Base-by-base conservation (phyloP, 805 yeast genomes). In the Pichia nanzhaoensis region DNA sequence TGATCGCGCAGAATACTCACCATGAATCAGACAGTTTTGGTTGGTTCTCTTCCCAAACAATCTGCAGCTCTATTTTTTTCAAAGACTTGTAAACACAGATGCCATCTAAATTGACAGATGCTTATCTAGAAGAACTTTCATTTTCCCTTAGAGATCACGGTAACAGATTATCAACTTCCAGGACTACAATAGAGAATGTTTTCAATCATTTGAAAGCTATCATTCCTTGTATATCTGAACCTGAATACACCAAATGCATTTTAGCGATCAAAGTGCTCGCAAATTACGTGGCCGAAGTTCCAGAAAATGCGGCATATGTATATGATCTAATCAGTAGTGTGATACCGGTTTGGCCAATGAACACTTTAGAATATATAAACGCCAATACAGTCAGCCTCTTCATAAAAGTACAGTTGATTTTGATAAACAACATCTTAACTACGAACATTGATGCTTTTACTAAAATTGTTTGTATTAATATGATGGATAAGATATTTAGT, bases 221-320 rank as follows among this genome's bases (percentile, higher is more conserved):
- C 5, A 16, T 5, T 18, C 39, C 18, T 5, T 22, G 12, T 40
- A 27, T 17, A 27, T 30, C 16, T 34, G 31, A 31, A 30, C 7
- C 17, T 8, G 7, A 16, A n/a, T 10, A 9, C 35, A 39, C 16
- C 8, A 30, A 27, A 2, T 13, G 41, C 21, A 39, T 39, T 5
- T 13, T 36, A 28, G 31, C 37, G 13, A 16, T 34, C 4, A 49
- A 51, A 45, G 45, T 49, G 1, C 37, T 53, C 12, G 45, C 48
- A 12, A 53, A 53, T 34, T 53, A 47, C 44, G 50, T 53, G 21
- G 43, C 56, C 3, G 56, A 53, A 27, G 41, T 45, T 2, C 24
- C 28, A 1, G 50, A 41, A 13, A 53, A 53, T 42, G 19, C 44
- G 3, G 6, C 34, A 20, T 36, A 41, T 22, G 20, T 47, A 1